A percentile compares a stretch with the other conserved stretches of the same genome.
Conservation (phyloP, 2,329 filamentous ascomycete species). For the Capronia epimyces region DNA sequence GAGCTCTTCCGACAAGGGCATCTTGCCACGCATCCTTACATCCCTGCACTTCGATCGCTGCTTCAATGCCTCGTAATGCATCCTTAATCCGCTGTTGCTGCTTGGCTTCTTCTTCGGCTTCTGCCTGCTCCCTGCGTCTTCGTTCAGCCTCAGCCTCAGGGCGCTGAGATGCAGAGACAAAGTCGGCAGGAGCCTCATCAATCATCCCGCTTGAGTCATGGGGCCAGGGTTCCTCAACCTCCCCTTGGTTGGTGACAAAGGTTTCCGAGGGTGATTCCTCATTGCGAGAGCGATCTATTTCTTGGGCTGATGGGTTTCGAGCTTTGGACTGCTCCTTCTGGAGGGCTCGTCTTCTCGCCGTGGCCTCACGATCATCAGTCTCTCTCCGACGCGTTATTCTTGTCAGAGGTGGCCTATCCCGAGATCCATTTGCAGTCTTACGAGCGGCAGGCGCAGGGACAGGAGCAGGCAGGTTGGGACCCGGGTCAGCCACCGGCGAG, state of each 20-base stretch:
- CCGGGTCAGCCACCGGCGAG: neutral
- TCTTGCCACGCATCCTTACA: conserved; percentile 29
- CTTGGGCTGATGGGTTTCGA: no score
- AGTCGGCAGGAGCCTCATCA: neutral
- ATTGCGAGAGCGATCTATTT: no score
- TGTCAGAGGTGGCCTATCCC: no score
- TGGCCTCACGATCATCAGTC: no score
- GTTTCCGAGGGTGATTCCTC: neutral
- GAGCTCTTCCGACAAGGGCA: conserved; percentile 17
- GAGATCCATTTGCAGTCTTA: no score
- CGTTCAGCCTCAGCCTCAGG: conserved; percentile 15
- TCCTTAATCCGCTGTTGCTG: conserved; percentile 7
- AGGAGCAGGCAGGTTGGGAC: neutral
- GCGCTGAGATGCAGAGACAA: neutral
- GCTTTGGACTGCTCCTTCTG: no score
- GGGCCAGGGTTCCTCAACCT: neutral
- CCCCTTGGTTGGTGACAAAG: neutral
- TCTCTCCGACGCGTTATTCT: no score
- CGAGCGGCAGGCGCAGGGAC: no score
- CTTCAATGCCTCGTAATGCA: conserved; percentile 23
- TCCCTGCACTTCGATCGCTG: conserved; percentile 22
- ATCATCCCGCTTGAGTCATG: neutral
- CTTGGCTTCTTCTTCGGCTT: conserved; percentile 12
- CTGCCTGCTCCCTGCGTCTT: conserved; percentile 8
- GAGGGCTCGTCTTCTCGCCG: no score